Evolutionary conservation across 768 basidiomycete genomes (phyloP).

Genomic region (Leccinellum luteum): DNA sequence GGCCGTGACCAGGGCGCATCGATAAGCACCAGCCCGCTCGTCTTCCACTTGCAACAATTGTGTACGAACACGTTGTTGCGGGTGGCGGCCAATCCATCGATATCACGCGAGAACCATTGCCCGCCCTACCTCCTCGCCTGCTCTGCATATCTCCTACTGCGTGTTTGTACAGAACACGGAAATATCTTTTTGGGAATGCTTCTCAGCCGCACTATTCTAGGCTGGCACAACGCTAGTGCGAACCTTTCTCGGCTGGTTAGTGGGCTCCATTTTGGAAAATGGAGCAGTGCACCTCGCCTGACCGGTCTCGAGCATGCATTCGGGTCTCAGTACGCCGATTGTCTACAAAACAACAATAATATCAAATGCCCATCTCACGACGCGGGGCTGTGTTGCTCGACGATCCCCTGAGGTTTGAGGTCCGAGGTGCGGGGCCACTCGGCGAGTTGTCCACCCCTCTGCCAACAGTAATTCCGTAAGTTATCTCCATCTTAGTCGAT

Average conservation of each 20-base stretch:
- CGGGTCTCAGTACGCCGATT: slow-evolving; percentile 22
- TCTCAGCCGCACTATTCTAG: slow-evolving; percentile 28
- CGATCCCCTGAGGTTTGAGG: slow-evolving; percentile 12
- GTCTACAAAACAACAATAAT: slow-evolving; percentile 12
- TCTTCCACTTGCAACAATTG: slow-evolving; percentile 9
- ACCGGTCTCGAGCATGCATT: slow-evolving; percentile 22
- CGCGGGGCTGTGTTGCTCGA: slow-evolving; percentile 11
- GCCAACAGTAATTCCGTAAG: slow-evolving; percentile 15
- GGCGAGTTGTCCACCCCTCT: slow-evolving; percentile 6
- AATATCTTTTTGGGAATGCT: slow-evolving; percentile 10
- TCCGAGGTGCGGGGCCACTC: slow-evolving; percentile 6
- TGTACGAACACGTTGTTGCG: slow-evolving; percentile 8
- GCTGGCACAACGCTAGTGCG: slow-evolving; percentile 19
- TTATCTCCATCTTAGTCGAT: slow-evolving; percentile 13
- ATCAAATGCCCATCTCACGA: slow-evolving; percentile 21
- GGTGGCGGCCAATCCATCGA: slow-evolving; percentile 17
- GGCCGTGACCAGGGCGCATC: slow-evolving; percentile 26
- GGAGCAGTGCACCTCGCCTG: slow-evolving; percentile 8
- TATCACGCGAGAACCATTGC: slow-evolving; percentile 15
- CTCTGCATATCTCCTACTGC: slow-evolving; percentile 9
- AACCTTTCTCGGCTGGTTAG: slow-evolving; percentile 19
- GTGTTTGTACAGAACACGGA: slow-evolving; percentile 6
- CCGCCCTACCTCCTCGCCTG: slow-evolving; percentile 15
- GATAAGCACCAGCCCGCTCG: slow-evolving; percentile 25
- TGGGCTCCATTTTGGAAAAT: slow-evolving; percentile 11